Conservation (phyloP, 129 eudicot species). For the Mikania micrantha region DNA sequence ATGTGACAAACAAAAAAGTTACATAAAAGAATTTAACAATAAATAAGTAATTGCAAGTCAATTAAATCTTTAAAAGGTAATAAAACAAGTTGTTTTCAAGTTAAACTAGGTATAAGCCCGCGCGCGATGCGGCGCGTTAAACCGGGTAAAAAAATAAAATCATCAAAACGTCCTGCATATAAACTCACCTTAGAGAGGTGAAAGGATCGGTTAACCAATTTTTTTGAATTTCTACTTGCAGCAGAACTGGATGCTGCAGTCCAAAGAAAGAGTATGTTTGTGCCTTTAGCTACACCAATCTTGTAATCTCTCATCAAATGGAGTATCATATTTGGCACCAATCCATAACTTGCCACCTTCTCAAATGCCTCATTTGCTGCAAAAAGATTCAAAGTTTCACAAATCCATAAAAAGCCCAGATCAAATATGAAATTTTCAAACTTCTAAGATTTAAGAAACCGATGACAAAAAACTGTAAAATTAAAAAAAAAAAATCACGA, state of each 20-base stretch:
- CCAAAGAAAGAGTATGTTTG: constrained; percentile 62
- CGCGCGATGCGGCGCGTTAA: too few relatives aligned
- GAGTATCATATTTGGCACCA: constrained; percentile 69
- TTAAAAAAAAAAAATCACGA: constrained; percentile 44
- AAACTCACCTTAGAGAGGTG: too few relatives aligned
- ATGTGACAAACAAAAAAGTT: too few relatives aligned
- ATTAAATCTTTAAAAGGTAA: too few relatives aligned
- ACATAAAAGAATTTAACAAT: too few relatives aligned
- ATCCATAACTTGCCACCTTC: constrained; percentile 89
- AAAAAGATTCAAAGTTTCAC: not conserved
- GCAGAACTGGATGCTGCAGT: constrained; percentile 76
- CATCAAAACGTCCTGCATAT: too few relatives aligned
- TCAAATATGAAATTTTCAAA: not conserved
- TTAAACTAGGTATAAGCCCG: too few relatives aligned
- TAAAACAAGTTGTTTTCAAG: too few relatives aligned
- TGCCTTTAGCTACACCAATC: constrained; percentile 55
- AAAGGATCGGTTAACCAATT: too few relatives aligned
- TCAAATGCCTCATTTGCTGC: constrained; percentile 89
- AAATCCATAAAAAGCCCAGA: not conserved
- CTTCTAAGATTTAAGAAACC: constrained; percentile 9
- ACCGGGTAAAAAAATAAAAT: too few relatives aligned
- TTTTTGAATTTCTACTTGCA: too few relatives aligned
- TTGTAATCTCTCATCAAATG: constrained; percentile 73
- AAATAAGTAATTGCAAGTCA: too few relatives aligned
- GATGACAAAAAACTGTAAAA: not conserved